Conservation (phyloP, 805 yeast genomes). For the Candida multigemmis region DNA sequence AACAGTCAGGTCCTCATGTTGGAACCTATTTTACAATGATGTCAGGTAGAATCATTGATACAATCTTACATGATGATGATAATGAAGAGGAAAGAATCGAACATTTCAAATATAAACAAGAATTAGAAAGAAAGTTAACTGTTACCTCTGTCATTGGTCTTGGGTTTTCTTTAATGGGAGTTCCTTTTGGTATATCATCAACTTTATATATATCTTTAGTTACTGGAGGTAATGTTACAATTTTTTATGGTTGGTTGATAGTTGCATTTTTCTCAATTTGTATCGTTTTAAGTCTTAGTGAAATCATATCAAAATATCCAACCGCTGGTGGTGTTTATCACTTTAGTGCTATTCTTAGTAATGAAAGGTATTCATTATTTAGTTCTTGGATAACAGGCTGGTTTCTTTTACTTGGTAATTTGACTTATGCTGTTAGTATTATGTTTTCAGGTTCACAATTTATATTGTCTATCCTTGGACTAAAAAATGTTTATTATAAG, state of each 20-base stretch:
- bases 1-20: too few species aligned
- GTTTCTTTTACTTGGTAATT: slow-evolving; percentile 63
- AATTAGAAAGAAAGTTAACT: slow-evolving; percentile 57
- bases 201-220: slow-evolving; percentile 63
- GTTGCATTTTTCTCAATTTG: slow-evolving; percentile 56
- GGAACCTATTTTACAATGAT: too few species aligned
- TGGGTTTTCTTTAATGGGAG: slow-evolving; percentile 77
- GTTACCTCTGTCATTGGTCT: slow-evolving; percentile 66
- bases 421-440: slow-evolving; percentile 69
- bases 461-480: slow-evolving; percentile 56
- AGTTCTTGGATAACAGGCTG: slow-evolving; percentile 77
- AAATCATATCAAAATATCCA: slow-evolving; percentile 69
- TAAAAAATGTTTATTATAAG: slow-evolving; percentile 49
- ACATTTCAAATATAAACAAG: slow-evolving; percentile 68
- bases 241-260: slow-evolving; percentile 64
- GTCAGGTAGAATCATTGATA: too few species aligned
- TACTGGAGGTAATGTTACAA: slow-evolving; percentile 73
- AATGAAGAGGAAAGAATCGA: slow-evolving; percentile 51
- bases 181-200: slow-evolving; percentile 69
- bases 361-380: slow-evolving; percentile 43
- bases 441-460: slow-evolving; percentile 73
- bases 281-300: slow-evolving; percentile 67
- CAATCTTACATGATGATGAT: slow-evolving; percentile 24
- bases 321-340: slow-evolving; percentile 72
- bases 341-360: slow-evolving; percentile 63